Conservation (phyloP, 2,329 filamentous ascomycete genomes). For the Capronia coronata region DNA sequence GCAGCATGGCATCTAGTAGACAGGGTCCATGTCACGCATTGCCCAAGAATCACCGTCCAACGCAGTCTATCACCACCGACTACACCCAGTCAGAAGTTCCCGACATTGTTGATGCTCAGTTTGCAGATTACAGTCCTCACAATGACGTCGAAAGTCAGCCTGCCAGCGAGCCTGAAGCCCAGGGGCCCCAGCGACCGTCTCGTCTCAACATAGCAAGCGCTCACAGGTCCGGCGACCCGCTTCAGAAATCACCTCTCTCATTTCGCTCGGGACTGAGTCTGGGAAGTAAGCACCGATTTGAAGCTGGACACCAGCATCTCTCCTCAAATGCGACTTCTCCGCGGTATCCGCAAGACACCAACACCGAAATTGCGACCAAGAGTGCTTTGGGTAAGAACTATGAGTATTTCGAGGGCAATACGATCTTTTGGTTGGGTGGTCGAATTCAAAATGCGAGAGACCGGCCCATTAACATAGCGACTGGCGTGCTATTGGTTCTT, state of each 20-base stretch:
- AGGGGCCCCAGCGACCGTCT: slow-evolving; percentile 43
- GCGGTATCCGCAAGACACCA: slow-evolving; percentile 49
- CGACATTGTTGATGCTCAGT: slow-evolving; percentile 44
- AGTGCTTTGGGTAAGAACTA: slow-evolving; percentile 63
- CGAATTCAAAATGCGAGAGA: slow-evolving; percentile 82
- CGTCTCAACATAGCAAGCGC: slow-evolving; percentile 56
- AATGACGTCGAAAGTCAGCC: slow-evolving; percentile 17
- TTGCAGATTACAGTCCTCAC: slow-evolving; percentile 19
- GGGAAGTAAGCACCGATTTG: slow-evolving; percentile 51
- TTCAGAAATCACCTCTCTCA: slow-evolving; percentile 66
- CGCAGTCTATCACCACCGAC: slow-evolving; percentile 74
- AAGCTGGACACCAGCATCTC: slow-evolving; percentile 69
- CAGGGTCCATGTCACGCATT: slow-evolving; percentile 30
- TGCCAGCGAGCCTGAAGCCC: slow-evolving; percentile 18
- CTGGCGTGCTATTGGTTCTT: slow-evolving; percentile 70
- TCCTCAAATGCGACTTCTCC: slow-evolving; percentile 74
- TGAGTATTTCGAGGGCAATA: slow-evolving; percentile 92
- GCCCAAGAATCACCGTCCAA: slow-evolving; percentile 44
- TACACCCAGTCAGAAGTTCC: slow-evolving; percentile 67
- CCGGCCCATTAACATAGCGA: slow-evolving; percentile 81
- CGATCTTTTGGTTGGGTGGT: slow-evolving; percentile 78
- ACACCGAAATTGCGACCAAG: slow-evolving; percentile 31
- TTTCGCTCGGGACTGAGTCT: slow-evolving; percentile 70
- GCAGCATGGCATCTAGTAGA: slow-evolving; percentile 54
- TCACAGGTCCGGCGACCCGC: slow-evolving; percentile 52